These are phyloP conservation scores for Cadophora luteo-olivacea DNA, from an alignment of 2,329 filamentous ascomycete genomes.

Conservation along the genomic window DNA sequence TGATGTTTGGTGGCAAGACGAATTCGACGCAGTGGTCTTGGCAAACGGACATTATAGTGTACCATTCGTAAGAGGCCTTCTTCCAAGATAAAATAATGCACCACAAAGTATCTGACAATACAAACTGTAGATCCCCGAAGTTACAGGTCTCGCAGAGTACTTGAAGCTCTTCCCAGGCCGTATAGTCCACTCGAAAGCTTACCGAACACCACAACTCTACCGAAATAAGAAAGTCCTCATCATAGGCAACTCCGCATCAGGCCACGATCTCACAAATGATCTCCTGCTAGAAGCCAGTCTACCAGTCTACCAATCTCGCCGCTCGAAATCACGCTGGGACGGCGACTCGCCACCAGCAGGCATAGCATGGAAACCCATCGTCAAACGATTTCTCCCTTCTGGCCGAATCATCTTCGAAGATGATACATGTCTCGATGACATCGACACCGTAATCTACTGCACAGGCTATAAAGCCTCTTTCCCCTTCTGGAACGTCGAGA, in stretches of 20 bases:
- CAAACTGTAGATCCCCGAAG: slow-evolving; percentile 56
- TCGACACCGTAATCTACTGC: slow-evolving; percentile 83
- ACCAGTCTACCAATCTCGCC: slow-evolving; percentile 59
- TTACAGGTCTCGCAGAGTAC: slow-evolving; percentile 65
- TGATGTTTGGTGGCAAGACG: slow-evolving; percentile 61
- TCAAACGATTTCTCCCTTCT: slow-evolving; percentile 52
- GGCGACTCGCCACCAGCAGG: slow-evolving; percentile 53
- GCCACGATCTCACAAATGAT: slow-evolving; percentile 79
- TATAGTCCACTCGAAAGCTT: slow-evolving; percentile 79
- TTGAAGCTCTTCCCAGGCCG: slow-evolving; percentile 61
- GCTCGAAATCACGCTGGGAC: slow-evolving; percentile 58
- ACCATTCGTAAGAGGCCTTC: slow-evolving; percentile 57
- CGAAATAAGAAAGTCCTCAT: slow-evolving; percentile 75
- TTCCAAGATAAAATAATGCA: background rate
- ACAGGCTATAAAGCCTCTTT: slow-evolving; percentile 87
- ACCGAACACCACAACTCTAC: slow-evolving; percentile 69
- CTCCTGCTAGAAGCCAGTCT: slow-evolving; percentile 47
- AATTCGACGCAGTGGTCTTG: slow-evolving; percentile 73
- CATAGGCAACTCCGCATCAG: slow-evolving; percentile 85
- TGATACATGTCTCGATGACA: slow-evolving; percentile 63
- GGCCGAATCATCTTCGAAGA: slow-evolving; percentile 64
- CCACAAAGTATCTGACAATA: background rate
- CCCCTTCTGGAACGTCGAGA: slow-evolving; percentile 66
- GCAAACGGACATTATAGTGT: slow-evolving; percentile 77
- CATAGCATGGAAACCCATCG: slow-evolving; percentile 60